Percentiles rank a stretch among this genome's conserved stretches.
phyloP scores from a whole-genome alignment of 805 yeast genomes.

The Metschnikowia hibisci region DNA sequence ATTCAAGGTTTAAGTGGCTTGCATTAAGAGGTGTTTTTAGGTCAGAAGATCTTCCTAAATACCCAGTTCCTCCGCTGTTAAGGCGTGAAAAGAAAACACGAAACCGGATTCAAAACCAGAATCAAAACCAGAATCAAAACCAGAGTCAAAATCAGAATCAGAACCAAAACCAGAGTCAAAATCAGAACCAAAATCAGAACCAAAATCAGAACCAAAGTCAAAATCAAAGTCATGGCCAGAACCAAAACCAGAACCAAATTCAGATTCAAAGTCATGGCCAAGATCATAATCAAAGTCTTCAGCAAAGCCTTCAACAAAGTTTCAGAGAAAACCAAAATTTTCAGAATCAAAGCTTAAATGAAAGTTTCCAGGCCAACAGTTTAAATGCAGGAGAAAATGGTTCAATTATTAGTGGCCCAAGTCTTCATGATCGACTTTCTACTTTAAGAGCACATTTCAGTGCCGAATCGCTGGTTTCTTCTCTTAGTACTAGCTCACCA shows the following conservation, averaged over 20 bases:
- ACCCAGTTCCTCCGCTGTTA: slow-evolving; percentile 39
- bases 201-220: not conserved
- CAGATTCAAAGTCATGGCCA: too few species aligned
- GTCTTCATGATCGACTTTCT: slow-evolving; percentile 25
- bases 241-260: too few species aligned
- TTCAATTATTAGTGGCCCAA: slow-evolving; percentile 19
- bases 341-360: too few species aligned
- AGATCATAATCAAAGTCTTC: too few species aligned
- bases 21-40: slow-evolving; percentile 20
- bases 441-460: slow-evolving; percentile 30
- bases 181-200: not conserved
- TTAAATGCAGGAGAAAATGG: slow-evolving; percentile 15
- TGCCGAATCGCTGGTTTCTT: slow-evolving; percentile 21
- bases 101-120: not conserved
- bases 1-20: slow-evolving; percentile 57
- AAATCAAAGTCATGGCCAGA: not conserved
- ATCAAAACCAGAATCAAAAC: not conserved
- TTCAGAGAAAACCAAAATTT: too few species aligned
- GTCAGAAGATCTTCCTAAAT: slow-evolving; percentile 42
- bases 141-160: not conserved
- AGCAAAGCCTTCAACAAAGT: too few species aligned
- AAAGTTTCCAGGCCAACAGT: too few species aligned
- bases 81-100: slow-evolving; percentile 10
- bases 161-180: not conserved
- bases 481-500: slow-evolving; percentile 25